Conservation (phyloP, 73 alveolate genomes). For the Chromera velia region DNA sequence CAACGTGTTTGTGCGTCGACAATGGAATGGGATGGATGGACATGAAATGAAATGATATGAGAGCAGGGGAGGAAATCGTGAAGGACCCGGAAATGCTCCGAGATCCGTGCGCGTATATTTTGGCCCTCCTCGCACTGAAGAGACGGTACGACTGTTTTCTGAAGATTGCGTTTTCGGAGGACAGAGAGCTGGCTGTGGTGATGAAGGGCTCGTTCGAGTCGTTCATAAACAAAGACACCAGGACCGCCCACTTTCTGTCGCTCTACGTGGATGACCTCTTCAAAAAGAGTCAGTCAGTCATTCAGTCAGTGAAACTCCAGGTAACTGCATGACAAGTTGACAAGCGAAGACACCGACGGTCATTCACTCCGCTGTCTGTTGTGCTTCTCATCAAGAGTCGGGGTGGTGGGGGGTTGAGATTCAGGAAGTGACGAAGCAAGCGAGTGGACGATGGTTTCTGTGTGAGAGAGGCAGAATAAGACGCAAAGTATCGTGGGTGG, state of each 20-base stretch:
- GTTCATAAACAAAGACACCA: slow-evolving; percentile 46
- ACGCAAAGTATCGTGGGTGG: no score
- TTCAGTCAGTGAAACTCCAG: no score
- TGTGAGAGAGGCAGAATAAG: no score
- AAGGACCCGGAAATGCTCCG: slow-evolving; percentile 28
- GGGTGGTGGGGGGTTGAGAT: no score
- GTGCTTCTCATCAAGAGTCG: no score
- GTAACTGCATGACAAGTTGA: background rate
- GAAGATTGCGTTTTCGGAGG: slow-evolving; percentile 26
- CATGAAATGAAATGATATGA: no score
- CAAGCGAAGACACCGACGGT: no score
- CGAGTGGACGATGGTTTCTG: no score
- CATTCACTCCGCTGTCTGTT: no score
- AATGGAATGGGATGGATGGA: no score
- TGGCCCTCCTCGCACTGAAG: slow-evolving; percentile 33
- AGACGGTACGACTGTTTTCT: slow-evolving; percentile 30
- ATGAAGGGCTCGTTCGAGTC: slow-evolving; percentile 49
- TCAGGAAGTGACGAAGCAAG: no score
- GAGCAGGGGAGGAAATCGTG: slow-evolving; percentile 22
- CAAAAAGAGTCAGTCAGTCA: slow-evolving; percentile 32
- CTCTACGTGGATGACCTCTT: slow-evolving; percentile 56
- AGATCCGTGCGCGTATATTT: slow-evolving; percentile 31
- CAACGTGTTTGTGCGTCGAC: no score
- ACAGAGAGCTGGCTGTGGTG: background rate
- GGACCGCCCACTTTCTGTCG: slow-evolving; percentile 57